Evolutionary conservation across 2,329 filamentous ascomycete species (phyloP).

Genomic region (Macrophomina tecta): DNA sequence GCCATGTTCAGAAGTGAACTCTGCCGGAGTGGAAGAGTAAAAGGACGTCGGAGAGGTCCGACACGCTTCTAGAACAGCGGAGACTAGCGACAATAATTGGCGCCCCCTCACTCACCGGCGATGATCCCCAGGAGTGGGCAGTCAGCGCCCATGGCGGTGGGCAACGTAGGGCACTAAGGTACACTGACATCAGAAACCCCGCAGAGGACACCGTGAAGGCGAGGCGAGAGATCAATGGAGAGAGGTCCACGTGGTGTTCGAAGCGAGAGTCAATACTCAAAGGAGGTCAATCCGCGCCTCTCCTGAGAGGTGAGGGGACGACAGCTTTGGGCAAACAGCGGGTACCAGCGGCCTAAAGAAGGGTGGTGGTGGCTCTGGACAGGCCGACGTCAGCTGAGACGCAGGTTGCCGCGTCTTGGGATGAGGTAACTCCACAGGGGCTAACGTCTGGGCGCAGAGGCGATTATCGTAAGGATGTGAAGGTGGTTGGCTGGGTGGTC

Average conservation of each 20-base stretch:
- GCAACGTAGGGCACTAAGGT: slow-evolving; percentile 2
- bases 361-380: slow-evolving; percentile 1
- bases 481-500: slow-evolving; percentile 17
- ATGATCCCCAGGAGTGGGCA: background rate
- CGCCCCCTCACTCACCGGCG: slow-evolving; percentile 18
- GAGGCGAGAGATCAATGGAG: background rate
- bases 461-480: slow-evolving; percentile 10
- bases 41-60: slow-evolving; percentile 6
- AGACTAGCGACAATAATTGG: slow-evolving; percentile 18
- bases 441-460: background rate
- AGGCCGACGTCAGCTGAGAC: slow-evolving; percentile 22
- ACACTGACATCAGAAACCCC: slow-evolving; percentile 18
- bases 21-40: background rate
- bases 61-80: background rate
- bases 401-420: background rate
- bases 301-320: background rate
- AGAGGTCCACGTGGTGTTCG: background rate
- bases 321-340: background rate
- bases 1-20: too few species aligned
- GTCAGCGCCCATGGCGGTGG: background rate
- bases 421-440: background rate
- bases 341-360: slow-evolving; percentile 14
- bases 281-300: background rate
- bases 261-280: background rate
- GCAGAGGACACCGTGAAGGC: background rate